Base-by-base conservation (phyloP, 140 eudicot genomes). In the Stevia rebaudiana region DNA sequence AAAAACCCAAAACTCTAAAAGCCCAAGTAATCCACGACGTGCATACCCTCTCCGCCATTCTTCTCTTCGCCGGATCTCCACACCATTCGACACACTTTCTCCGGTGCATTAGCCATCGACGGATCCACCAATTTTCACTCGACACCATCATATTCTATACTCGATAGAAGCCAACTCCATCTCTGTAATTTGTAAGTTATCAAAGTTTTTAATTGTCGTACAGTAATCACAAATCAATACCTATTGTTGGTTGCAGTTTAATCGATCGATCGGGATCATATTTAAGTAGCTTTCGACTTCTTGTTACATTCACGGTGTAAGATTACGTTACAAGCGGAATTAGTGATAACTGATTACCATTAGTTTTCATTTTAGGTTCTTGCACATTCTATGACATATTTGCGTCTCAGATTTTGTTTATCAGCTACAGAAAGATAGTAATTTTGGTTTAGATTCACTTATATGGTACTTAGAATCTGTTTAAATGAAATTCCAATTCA, bases 151-250 rank as follows among this genome's bases (percentile, higher is more conserved):
- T 17, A 25, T 44, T 62, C n/a, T 13, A 23, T 41, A 22, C 48
- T 59, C 15, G 17, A 64, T 52, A 16, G 46, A n/a, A 46, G 17
- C 1, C 17, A 67, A 11, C 57, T 55, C 8, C 31, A 55, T 28
- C 56, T 13, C 57, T 48, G 24, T 68, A 68, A 56, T 3, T 43
- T 23, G 74, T 68, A 11, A 28, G 48, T 42, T 42, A 17, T 42
- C 2, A 43, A 9, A 40, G 22, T 30, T 30, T 46, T 41, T 67
- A 6, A 50, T 66, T 66, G 11, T 49, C 5, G 13, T 42, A 25
- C 11, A 11, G n/a, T 17, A 30, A 13, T 47, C 58, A 18, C 8
- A 43, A 16, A n/a, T 64, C 70, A 18, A 64, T 6, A 18, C 19
- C 11, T 25, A n/a, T 30, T 16, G 41, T 37, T 13, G 18, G 17